Evolutionary conservation across 768 basidiomycete species (phyloP).

Genomic region (Suillus hirtellus): DNA sequence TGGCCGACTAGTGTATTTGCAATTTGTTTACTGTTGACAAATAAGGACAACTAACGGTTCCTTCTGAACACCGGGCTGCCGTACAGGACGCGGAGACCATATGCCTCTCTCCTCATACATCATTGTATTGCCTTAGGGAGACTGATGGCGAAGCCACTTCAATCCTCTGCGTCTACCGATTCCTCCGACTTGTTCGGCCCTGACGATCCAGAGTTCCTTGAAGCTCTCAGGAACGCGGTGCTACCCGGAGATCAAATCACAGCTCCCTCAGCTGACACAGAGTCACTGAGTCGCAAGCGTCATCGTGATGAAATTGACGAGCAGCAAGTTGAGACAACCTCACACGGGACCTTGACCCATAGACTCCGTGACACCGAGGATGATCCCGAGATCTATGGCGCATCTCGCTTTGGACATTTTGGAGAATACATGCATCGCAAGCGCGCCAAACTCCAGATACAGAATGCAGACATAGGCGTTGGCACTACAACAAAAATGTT

Average conservation of each 20-base stretch:
- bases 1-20: conserved; percentile 9
- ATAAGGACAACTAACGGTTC: conserved; percentile 13
- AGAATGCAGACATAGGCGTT: conserved; percentile 48
- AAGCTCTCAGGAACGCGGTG: conserved; percentile 44
- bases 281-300: not conserved
- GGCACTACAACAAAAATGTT: conserved; percentile 56
- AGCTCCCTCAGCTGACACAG: not conserved
- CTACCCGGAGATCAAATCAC: conserved; percentile 47
- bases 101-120: conserved; percentile 1
- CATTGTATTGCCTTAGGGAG: not conserved
- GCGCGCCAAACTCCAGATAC: conserved; percentile 85
- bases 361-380: conserved; percentile 19
- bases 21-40: conserved; percentile 16
- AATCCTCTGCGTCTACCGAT: conserved; percentile 18
- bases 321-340: not conserved
- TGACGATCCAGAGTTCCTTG: conserved; percentile 54
- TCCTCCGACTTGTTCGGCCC: conserved; percentile 59
- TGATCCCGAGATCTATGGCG: conserved; percentile 63
- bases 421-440: conserved; percentile 92
- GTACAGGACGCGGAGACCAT: not conserved
- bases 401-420: conserved; percentile 77
- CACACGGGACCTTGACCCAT: not conserved
- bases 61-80: conserved; percentile 3
- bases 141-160: conserved; percentile 11
- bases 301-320: not conserved